Evolutionary conservation across 129 eudicot genomes (phyloP), one percentile per base, ranked within the genome.

Genomic region (Centrapalus pauciflorus): DNA sequence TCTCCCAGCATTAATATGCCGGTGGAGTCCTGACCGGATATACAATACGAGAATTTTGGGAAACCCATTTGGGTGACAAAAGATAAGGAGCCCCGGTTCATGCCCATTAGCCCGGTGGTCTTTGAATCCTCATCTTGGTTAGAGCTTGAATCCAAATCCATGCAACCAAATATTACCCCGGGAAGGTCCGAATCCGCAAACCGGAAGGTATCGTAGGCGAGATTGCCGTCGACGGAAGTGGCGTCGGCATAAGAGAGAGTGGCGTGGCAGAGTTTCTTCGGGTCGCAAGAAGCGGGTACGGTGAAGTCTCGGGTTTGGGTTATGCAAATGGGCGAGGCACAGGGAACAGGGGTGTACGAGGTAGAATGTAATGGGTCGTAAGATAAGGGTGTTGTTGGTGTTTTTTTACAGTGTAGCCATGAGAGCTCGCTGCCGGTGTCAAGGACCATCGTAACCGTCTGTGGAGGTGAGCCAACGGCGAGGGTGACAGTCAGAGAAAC

Each of bases 371-470:
- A 12, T 0, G 95, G 80, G 85, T 79, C 76, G 76, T 68, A 86
- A 12, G 76, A 30, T 41, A 67, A 71, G 5, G 78, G 80, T 0
- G 79, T 55, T 16, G 24, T 71, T 16, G 90, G 84, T 40, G 88
- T 64, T 72, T 77, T 83, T 2, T 72, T 86, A 64, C 97, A 86
- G 72, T 82, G 95, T 20, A 90, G 79, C 83, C 82, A 86, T 7
- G 97, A 79, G 34, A 90, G 89, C 63, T 86, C 95, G 50, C 95
- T 90, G 51, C 97, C 97, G 3, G 95, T 90, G 72, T 86, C 97
- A 37, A 90, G 81, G 26, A 90, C 97, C 89, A 86, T 84, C 69
- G 85, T 81, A 7, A 84, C 95, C 72, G 76, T 74, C 68, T 90
- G 95, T 6, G 97, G 86, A 0, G 97, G 97, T 7, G 95, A 76